Base-by-base conservation (phyloP, 2,329 filamentous ascomycete species). In the Chaetomium globosum region DNA sequence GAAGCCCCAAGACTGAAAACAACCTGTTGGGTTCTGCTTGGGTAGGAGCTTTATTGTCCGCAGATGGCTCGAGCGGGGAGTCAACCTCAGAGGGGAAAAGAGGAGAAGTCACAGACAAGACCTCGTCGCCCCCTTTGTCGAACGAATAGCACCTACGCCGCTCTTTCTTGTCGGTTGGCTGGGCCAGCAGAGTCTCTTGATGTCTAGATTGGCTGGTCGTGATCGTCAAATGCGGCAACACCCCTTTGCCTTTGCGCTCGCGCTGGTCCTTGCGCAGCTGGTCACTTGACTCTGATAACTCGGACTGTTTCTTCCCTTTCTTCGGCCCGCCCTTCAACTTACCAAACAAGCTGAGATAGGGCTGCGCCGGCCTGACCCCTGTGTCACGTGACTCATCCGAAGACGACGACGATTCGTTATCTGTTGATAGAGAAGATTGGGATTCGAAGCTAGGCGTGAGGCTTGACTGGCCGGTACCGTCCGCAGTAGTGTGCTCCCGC, bases 101-200 rank as follows among this genome's bases (percentile, higher is more conserved):
- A 26, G 59, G 59, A 8, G 59, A 61, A 19, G 61, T 63, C 9
- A 65, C 59, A 16, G 59, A 21, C 10, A 66, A 10, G 21, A 63
- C 31, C 26, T 63, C 57, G 33, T 63, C 56, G 28, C 56, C 60
- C 8, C 64, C 64, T n/a, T 63, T 63, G 36, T 63, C 52, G 23
- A 66, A 66, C 12, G 64, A 66, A 43, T 63, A 66, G 12, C 64
- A 16, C 46, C 60, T 33, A 9, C 5, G 16, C 1, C 49, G 48
- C 26, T 52, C 46, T 9, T 48, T 48, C 21, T 39, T 58, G 39
- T 33, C n/a, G 28, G n/a, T 46, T 23, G 43, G 30, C 30, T 31
- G 31, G n/a, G 16, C 13, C 21, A 46, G 39, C 8, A 46, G 48
- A 33, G 33, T n/a, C 28, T 61, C 57, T 23, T 58, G 53, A 6